Percentiles rank a stretch among this genome's conserved stretches.
phyloP scores from a whole-genome alignment of 768 basidiomycete species.

The Epithele typhae region DNA sequence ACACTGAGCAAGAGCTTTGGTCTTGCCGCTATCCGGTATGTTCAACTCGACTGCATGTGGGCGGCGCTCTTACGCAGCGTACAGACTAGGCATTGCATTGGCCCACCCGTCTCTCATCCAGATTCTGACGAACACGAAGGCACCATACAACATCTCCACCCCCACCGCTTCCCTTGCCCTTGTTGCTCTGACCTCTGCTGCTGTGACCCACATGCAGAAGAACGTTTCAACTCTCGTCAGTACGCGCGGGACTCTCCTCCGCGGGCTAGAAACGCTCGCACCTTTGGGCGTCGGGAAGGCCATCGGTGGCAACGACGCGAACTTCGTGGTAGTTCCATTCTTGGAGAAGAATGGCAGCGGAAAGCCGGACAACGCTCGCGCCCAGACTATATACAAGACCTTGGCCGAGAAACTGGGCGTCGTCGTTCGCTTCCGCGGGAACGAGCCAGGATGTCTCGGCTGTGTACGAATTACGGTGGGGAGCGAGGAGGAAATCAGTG shows the following conservation, averaged over 20 bases:
- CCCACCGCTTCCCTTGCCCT: conserved; percentile 83
- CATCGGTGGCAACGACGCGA: conserved; percentile 84
- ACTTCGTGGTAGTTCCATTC: conserved; percentile 84
- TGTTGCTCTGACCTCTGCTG: conserved; percentile 66
- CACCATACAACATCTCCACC: conserved; percentile 93
- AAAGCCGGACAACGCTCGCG: conserved; percentile 55
- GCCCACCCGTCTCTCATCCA: conserved; percentile 90
- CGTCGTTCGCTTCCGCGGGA: conserved; percentile 87
- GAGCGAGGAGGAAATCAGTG: conserved; percentile 70
- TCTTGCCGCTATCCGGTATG: conserved; percentile 89
- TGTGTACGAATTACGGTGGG: conserved; percentile 91
- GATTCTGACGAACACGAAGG: conserved; percentile 91
- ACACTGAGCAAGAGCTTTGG: conserved; percentile 97
- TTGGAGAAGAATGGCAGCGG: conserved; percentile 40
- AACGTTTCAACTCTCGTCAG: conserved; percentile 57
- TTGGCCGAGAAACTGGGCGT: conserved; percentile 84
- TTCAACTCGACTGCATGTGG: neutral
- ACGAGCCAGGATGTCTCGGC: conserved; percentile 80
- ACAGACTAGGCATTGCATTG: conserved; percentile 83
- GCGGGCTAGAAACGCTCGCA: conserved; percentile 41
- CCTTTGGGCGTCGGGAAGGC: conserved; percentile 56
- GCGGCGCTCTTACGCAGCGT: neutral
- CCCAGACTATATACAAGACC: conserved; percentile 64
- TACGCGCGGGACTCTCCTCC: conserved; percentile 54
- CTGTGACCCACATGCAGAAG: conserved; percentile 57